Evolutionary conservation across 805 yeast genomes (phyloP).

Genomic region (Zygosaccharomyces kombuchaensis): DNA sequence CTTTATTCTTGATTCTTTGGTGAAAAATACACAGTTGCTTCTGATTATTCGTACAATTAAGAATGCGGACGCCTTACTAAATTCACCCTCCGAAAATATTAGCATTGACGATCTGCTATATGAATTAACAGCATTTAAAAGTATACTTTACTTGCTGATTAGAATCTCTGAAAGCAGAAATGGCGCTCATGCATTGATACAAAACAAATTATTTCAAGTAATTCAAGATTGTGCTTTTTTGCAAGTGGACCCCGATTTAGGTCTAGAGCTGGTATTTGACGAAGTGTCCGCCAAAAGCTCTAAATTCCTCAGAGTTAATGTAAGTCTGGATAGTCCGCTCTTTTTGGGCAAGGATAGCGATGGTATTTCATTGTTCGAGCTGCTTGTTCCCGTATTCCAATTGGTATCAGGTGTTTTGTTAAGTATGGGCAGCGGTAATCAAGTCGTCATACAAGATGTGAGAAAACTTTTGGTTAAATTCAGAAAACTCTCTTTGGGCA

Average conservation of each 20-base stretch:
- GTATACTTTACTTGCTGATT: constrained; percentile 62
- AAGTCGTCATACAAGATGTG: constrained; percentile 51
- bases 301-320: constrained; percentile 40
- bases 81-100: constrained; percentile 35
- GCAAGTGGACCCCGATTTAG: constrained; percentile 73
- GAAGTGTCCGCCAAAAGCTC: constrained; percentile 32
- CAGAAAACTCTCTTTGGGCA: constrained; percentile 53
- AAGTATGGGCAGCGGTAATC: constrained; percentile 74
- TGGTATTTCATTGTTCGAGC: constrained; percentile 56
- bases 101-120: constrained; percentile 55
- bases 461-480: constrained; percentile 48
- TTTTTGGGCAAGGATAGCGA: constrained; percentile 27
- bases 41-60: constrained; percentile 63
- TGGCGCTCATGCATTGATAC: constrained; percentile 76
- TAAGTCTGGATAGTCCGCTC: constrained; percentile 52
- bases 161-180: constrained; percentile 69
- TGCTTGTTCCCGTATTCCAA: constrained; percentile 71
- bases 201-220: constrained; percentile 64
- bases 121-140: constrained; percentile 73
- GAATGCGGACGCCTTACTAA: constrained; percentile 62
- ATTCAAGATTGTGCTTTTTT: constrained; percentile 55
- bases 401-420: constrained; percentile 61
- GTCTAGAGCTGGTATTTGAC: constrained; percentile 50
- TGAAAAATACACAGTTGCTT: constrained; percentile 60
- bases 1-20: constrained; percentile 56